A percentile compares a stretch with the other conserved stretches of the same genome.
Evolutionary conservation across 805 yeast genomes (phyloP).

Genomic region (Blastobotrys attinorum): DNA sequence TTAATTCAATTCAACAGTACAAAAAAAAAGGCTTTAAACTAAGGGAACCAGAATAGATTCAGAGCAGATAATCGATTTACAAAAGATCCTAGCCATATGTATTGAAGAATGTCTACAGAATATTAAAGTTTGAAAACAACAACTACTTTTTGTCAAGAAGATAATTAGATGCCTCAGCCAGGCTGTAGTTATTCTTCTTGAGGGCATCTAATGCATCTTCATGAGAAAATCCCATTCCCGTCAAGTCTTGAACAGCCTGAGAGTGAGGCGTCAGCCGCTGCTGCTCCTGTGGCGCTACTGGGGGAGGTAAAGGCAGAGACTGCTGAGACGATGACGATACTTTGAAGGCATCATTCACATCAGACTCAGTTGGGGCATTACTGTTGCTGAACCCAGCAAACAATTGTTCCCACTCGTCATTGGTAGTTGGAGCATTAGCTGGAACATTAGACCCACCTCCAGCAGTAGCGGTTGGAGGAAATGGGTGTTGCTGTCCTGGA

Average conservation of each 20-base stretch:
- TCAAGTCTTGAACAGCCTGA: slow-evolving; percentile 64
- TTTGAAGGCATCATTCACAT: slow-evolving; percentile 18
- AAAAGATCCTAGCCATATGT: too few species aligned
- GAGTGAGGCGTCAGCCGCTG: slow-evolving; percentile 28
- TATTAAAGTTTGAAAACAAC: neutral
- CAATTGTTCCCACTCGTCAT: slow-evolving; percentile 90
- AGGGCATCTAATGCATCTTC: slow-evolving; percentile 62
- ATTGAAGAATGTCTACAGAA: too few species aligned
- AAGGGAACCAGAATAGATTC: too few species aligned
- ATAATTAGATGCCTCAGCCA: slow-evolving; percentile 82
- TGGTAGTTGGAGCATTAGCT: slow-evolving; percentile 18
- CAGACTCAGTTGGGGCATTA: slow-evolving; percentile 11
- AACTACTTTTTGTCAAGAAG: slow-evolving; percentile 45
- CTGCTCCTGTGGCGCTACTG: slow-evolving; percentile 7
- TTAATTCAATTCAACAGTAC: too few species aligned
- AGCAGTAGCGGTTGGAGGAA: slow-evolving; percentile 6
- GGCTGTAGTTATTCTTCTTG: slow-evolving; percentile 58
- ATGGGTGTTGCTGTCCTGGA: slow-evolving; percentile 6
- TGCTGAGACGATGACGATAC: too few species aligned
- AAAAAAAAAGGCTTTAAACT: too few species aligned
- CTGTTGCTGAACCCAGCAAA: slow-evolving; percentile 73
- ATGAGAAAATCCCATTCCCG: slow-evolving; percentile 82
- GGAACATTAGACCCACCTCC: slow-evolving; percentile 6
- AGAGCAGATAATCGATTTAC: too few species aligned
- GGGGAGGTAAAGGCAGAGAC: slow-evolving; percentile 10